Base-by-base conservation (phyloP, 345 rosid species). In the Isatis tinctoria region DNA sequence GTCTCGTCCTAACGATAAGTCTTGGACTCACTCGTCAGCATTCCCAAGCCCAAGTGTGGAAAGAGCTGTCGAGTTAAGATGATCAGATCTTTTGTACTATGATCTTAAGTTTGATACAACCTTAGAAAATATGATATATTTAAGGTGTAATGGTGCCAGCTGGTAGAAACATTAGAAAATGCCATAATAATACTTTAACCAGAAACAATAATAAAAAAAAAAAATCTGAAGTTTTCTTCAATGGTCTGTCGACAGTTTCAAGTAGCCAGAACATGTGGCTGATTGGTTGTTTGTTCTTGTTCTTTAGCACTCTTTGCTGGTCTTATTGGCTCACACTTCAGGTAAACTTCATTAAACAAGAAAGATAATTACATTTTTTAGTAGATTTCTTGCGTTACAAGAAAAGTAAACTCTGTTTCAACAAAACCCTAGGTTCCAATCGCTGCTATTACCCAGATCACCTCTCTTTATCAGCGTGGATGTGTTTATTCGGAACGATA, bases 261-360 rank as follows among this genome's bases (percentile, higher is more conserved):
- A 54, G 62, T 30, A 40, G 72, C 28, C 78, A 78, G n/a, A 82
- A 79, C 47, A 64, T 53, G 35, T 90, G 92, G 94, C 66, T 90
- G 62, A 44, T 86, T 58, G 96, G 98, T 24, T 87, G 88, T 65
- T 52, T 82, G 14, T 79, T 79, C 39, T 80, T 90, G 60, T 86
- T 90, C 35, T 82, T 74, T 63, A 86, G 90, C 68, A 18, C 84
- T 41, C 73, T 69, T 59, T 88, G 85, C 82, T 92, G 96, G 96
- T 87, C 92, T 11, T 43, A 77, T 44, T 87, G 92, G 98, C 74
- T 90, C 20, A 85, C 81, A 73, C 70, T 90, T 40, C 93, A 90
- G 92, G 96, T 88, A 79, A 45, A 40, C 32, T 30, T 54, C 54
- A 36, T 7, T 8, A 10, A 62, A 52, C 41, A 41, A 51, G 14